These are phyloP conservation scores for Trebouxia sp. DNA, from an alignment of 139 green algal species.

Conservation along the genomic window DNA sequence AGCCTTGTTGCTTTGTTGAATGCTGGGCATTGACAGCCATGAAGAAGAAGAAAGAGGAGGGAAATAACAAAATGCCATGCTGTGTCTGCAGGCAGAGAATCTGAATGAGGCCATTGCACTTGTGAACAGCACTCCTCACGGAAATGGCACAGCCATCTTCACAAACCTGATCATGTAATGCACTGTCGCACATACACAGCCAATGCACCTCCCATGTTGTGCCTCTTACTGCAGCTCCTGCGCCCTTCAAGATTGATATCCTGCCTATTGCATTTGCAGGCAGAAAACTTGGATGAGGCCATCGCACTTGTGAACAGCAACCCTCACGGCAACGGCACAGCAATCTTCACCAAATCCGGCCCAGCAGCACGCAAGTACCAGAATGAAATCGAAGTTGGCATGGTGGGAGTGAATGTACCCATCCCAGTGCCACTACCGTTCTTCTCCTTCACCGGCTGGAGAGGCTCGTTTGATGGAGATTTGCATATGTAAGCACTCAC, in stretches of 20 bases:
- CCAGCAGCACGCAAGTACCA: conserved; percentile 81
- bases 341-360: conserved; percentile 87
- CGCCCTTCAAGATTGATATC: no score
- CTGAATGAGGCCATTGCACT: conserved; percentile 88
- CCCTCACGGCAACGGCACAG: conserved; percentile 91
- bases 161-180: no score
- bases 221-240: no score
- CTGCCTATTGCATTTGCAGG: conserved; percentile 39
- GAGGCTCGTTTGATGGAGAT: conserved; percentile 89
- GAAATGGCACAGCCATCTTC: conserved; percentile 95
- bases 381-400: conserved; percentile 70
- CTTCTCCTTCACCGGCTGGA: conserved; percentile 94
- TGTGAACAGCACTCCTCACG: conserved; percentile 89
- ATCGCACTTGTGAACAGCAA: conserved; percentile 90
- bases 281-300: conserved; percentile 80
- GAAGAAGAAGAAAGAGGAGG: no score
- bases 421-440: conserved; percentile 96
- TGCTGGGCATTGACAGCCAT: no score
- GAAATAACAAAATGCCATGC: no score
- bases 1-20: no score
- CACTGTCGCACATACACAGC: no score
- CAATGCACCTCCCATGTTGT: no score
- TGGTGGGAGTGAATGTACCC: conserved; percentile 95
- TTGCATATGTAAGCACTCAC: conserved; percentile 77
- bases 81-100: conserved; percentile 43